Conservation (phyloP, 257 asterid species). For the Schizonepeta tenuifolia region DNA sequence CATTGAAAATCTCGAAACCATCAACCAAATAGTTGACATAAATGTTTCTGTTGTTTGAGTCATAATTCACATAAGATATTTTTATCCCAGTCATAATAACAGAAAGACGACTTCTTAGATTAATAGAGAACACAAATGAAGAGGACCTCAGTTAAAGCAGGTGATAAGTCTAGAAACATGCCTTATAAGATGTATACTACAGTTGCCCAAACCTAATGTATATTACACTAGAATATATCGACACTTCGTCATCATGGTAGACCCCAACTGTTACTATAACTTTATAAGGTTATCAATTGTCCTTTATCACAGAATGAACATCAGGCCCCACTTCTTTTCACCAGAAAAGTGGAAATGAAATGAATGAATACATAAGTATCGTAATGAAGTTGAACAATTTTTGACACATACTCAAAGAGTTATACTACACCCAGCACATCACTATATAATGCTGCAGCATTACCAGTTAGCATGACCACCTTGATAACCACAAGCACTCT, state of each 20-base stretch:
- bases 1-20: background rate
- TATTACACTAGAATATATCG: too few relatives aligned
- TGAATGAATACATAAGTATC: background rate
- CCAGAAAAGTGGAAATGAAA: background rate
- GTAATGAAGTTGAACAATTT: background rate
- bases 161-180: background rate
- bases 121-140: background rate
- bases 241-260: background rate
- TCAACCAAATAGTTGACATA: background rate
- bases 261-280: background rate
- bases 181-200: background rate
- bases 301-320: background rate
- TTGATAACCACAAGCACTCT: background rate
- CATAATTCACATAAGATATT: background rate
- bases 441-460: background rate
- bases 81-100: background rate
- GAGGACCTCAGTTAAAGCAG: background rate
- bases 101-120: background rate
- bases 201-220: background rate
- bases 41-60: background rate
- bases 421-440: background rate
- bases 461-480: background rate
- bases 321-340: background rate
- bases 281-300: slow-evolving; percentile 3
- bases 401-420: background rate